These are phyloP conservation scores for Lactarius deliciosus DNA, from an alignment of 768 basidiomycete genomes.

Conservation along the genomic window DNA sequence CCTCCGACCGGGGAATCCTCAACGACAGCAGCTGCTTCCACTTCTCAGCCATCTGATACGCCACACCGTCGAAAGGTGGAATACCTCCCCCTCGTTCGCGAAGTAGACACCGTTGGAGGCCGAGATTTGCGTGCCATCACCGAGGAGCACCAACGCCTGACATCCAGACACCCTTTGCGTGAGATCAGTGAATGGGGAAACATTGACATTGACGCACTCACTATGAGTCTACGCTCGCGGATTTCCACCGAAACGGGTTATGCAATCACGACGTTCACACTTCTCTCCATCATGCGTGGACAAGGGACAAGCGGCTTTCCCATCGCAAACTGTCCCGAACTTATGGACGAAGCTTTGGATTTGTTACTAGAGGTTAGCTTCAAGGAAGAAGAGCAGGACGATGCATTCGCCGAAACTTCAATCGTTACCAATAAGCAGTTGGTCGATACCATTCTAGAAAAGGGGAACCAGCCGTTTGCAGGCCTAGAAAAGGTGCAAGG, in stretches of 20 bases:
- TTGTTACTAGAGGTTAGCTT: constrained; percentile 83
- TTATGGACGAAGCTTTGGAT: constrained; percentile 85
- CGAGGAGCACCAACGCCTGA: constrained; percentile 52
- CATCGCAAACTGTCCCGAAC: constrained; percentile 70
- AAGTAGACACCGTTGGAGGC: constrained; percentile 75
- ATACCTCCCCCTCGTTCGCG: constrained; percentile 79
- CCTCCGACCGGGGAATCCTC: constrained; percentile 29
- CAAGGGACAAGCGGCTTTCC: constrained; percentile 71
- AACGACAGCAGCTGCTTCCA: neutral
- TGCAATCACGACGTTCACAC: constrained; percentile 80
- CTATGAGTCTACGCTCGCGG: constrained; percentile 89
- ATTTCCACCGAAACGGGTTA: constrained; percentile 84
- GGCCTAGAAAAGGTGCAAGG: constrained; percentile 50
- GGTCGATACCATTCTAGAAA: constrained; percentile 55
- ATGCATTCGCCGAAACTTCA: constrained; percentile 21
- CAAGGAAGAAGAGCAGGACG: constrained; percentile 42
- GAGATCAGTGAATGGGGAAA: constrained; percentile 84
- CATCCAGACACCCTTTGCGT: constrained; percentile 55
- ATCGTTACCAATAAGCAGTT: constrained; percentile 68
- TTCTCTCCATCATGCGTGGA: constrained; percentile 77
- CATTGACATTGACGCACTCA: constrained; percentile 89
- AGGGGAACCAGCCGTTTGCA: constrained; percentile 60
- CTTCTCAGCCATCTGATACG: constrained; percentile 35
- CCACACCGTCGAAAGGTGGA: constrained; percentile 79
- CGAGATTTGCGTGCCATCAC: constrained; percentile 72